phyloP scores from a whole-genome alignment of 208 protist species.

The Trichomonas gallinae region DNA sequence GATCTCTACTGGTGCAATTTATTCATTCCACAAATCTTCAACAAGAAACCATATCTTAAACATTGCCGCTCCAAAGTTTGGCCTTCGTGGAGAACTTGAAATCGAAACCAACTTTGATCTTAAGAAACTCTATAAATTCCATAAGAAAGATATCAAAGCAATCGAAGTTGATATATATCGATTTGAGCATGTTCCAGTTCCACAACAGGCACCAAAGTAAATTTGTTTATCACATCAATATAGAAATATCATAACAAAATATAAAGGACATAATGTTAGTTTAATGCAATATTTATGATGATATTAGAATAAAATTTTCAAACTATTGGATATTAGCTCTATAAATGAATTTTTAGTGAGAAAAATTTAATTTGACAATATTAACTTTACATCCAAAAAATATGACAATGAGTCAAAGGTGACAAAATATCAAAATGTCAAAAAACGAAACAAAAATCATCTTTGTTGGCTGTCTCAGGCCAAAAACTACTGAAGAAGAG shows the following conservation, averaged over 20 bases:
- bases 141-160: conserved; percentile 28
- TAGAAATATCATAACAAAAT: too few species aligned
- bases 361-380: too few species aligned
- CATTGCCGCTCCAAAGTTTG: not conserved
- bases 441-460: not conserved
- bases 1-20: conserved; percentile 23
- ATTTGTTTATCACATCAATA: too few species aligned
- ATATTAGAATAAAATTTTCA: too few species aligned
- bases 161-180: conserved; percentile 28
- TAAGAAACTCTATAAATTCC: conserved; percentile 26
- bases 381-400: too few species aligned
- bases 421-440: too few species aligned
- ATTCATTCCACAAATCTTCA: conserved; percentile 34
- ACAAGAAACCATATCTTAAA: conserved; percentile 25
- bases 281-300: too few species aligned
- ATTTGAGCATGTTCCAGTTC: not conserved
- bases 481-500: not conserved
- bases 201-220: not conserved
- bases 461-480: not conserved
- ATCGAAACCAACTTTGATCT: conserved; percentile 28
- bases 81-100: not conserved
- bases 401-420: too few species aligned
- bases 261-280: too few species aligned
- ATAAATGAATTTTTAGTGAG: too few species aligned
- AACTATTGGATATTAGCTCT: too few species aligned